Percentiles rank a stretch among this genome's conserved stretches.
Evolutionary conservation across 768 basidiomycete species (phyloP).

Genomic region (Suillus subluteus): DNA sequence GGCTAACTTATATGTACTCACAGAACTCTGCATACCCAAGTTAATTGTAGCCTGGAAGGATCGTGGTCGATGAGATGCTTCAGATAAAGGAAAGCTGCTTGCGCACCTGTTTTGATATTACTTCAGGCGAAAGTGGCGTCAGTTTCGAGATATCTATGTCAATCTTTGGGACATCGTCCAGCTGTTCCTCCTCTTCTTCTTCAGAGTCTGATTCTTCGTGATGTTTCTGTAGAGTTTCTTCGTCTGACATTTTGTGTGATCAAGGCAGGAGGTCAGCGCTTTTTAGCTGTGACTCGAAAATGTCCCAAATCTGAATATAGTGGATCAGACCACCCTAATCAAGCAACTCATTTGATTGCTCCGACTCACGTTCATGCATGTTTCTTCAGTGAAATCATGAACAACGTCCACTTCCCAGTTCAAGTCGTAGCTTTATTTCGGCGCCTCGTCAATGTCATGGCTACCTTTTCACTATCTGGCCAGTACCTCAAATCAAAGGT

Average conservation of each 20-base stretch:
- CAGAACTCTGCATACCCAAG: constrained; percentile 55
- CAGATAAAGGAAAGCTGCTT: background rate
- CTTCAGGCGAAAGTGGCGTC: constrained; percentile 87
- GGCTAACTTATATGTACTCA: background rate
- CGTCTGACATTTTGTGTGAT: constrained; percentile 56
- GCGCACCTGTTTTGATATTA: constrained; percentile 88
- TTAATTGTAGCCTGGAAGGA: constrained; percentile 87
- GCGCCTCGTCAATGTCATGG: constrained; percentile 68
- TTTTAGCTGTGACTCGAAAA: constrained; percentile 4
- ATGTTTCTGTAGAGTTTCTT: constrained; percentile 67
- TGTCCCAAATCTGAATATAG: background rate
- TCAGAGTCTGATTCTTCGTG: constrained; percentile 75
- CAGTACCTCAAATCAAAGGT: constrained; percentile 52
- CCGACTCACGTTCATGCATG: background rate
- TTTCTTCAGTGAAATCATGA: constrained; percentile 37
- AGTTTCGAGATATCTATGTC: constrained; percentile 82
- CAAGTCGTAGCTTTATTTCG: constrained; percentile 65
- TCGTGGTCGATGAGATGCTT: constrained; percentile 1
- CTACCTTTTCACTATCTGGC: constrained; percentile 69
- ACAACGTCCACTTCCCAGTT: constrained; percentile 52
- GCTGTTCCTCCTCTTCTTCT: constrained; percentile 60
- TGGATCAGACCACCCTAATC: background rate
- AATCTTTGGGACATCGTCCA: constrained; percentile 62
- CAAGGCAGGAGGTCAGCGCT: constrained; percentile 7
- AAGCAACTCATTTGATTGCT: background rate